Base-by-base conservation (phyloP, 2,329 filamentous ascomycete genomes). In the Alternaria consortialis region DNA sequence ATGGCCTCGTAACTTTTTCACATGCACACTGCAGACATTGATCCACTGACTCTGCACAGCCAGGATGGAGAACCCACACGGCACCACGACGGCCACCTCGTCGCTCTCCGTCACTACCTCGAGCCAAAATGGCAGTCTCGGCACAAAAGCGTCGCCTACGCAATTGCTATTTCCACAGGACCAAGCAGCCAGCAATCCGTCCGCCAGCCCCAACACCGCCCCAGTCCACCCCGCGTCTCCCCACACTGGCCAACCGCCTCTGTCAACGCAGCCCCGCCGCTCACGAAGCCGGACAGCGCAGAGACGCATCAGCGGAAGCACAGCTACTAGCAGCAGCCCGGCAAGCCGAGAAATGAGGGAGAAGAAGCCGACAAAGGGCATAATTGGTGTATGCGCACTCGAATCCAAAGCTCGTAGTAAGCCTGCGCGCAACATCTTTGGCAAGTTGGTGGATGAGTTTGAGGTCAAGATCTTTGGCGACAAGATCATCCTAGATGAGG, bases 381-480 rank as follows among this genome's bases (percentile, higher is more conserved):
- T 84, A 60, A 97, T 99, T 74, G 95, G 95, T 53, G 93, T 99
- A 9, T 99, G 95, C 78, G 96, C 95, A 23, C 84, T 99, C 60
- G 95, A 99, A 80, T 87, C 94, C 69, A 99, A 99, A 82, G 95
- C 95, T 36, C 88, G 95, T 73, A 97, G 94, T 84, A 98, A 98
- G 80, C 95, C 95, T 1, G 97, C 94, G 75, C 87, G 96, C 68
- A 98, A 97, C 74, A 99, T 99, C 69, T 82, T 99, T 61, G 98
- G 97, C 74, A 88, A 94, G 52, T 85, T 99, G 20, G 94, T 97
- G 67, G 88, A 91, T 34, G 94, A 98, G 71, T 98, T 99, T 74
- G 94, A 99, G 73, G 94, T 98, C 25, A 90, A 97, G 63, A 94
- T 99, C 12, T 99, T 99, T 82, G 96, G 95, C 48, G 95, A 99